Percentiles rank a stretch among this genome's conserved stretches.
Conservation (phyloP, 495 filamentous ascomycete genomes). For the Sabuloglossum arenarium region DNA sequence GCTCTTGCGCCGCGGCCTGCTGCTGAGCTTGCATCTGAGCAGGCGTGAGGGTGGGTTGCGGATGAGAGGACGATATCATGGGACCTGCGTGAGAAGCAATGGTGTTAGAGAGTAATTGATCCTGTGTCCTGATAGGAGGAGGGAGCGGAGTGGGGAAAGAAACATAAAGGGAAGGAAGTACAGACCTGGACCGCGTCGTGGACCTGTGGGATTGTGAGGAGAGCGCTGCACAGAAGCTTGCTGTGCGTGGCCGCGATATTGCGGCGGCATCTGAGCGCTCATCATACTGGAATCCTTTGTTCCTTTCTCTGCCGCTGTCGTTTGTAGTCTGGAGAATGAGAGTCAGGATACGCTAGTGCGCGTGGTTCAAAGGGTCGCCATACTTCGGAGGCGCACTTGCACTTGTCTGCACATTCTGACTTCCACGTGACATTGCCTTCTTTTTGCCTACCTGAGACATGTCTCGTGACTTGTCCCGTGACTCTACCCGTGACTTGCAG, state of each 20-base stretch:
- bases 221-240: conserved; percentile 1
- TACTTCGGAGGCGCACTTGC: too few species aligned
- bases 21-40: conserved; percentile 25
- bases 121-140: not conserved
- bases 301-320: too few species aligned
- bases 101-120: not conserved
- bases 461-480: not conserved
- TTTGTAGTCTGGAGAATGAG: too few species aligned
- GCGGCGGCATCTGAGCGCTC: not conserved
- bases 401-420: too few species aligned
- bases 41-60: not conserved
- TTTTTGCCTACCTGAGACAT: not conserved
- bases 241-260: conserved; percentile 1
- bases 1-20: conserved; percentile 28
- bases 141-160: not conserved
- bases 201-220: not conserved
- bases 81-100: not conserved
- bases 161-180: not conserved
- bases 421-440: not conserved
- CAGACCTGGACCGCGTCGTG: conserved; percentile 1
- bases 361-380: too few species aligned
- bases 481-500: not conserved
- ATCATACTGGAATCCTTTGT: not conserved
- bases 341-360: too few species aligned
- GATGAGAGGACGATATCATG: conserved; percentile 5